Base-by-base conservation (phyloP, 441 rosid species). In the Euphorbia corollata region DNA sequence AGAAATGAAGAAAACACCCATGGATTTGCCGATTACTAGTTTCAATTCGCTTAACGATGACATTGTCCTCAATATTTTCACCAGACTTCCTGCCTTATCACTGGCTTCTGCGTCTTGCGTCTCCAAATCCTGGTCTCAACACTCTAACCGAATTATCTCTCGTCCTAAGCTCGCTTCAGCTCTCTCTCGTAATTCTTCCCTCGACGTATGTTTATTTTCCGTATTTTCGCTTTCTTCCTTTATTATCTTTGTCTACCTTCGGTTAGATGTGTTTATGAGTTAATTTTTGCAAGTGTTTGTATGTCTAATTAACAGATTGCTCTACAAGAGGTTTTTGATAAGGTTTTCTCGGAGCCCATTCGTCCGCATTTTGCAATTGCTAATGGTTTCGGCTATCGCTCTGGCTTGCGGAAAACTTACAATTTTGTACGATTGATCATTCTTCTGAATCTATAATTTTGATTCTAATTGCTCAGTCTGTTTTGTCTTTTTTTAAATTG, bases 351-450 rank as follows among this genome's bases (percentile, higher is more conserved):
- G 10, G 78, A 81, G 69, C 96, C 98, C 10, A 86, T 92, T 63
- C 84, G 88, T 55, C 97, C 97, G 16, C 81, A 90, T 75, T 92
- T 88, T 62, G 93, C 85, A 19, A 83, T 88, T 30, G 94, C 90
- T 15, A 80, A 72, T 55, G 80, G 76, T 64, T 23, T 65, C 65
- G 83, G 83, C 45, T 50, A 34, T 56, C 75, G 68, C 48, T 65
- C 67, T 74, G 27, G 41, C 59, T n/a, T 74, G 80, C 55, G 69
- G 32, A 54, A 11, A 20, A 73, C 72, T 43, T 77, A 82, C 56
- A 65, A 64, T 57, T 63, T 70, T 58, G 96, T 92, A 75, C 43
- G 80, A 11, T 55, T 20, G 58, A 63, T 70, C 51, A 47, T 59
- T 9, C 24, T 32, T 68, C 57, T 22, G 5, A 9, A 19, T 65